phyloP scores from a whole-genome alignment of 352 stramenopile genomes.

The Phytophthora palmivora region DNA sequence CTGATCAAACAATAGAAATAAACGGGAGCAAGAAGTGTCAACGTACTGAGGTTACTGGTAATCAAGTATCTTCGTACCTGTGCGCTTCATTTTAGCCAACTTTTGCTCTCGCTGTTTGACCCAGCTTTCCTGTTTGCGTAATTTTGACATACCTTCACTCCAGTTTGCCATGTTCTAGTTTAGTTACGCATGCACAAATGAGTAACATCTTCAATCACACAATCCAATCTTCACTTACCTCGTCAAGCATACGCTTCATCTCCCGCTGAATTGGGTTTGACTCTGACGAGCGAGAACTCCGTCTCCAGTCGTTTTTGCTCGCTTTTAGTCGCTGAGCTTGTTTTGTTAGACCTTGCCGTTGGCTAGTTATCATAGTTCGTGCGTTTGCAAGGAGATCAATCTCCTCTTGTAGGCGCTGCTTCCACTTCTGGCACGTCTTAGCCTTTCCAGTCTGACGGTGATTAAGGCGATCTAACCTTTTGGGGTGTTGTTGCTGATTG shows the following conservation, averaged over 20 bases:
- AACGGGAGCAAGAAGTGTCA: neutral
- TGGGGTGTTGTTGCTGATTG: slow-evolving; percentile 13
- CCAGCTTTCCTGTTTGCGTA: slow-evolving; percentile 60
- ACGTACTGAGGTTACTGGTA: neutral
- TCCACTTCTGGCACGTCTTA: slow-evolving; percentile 50
- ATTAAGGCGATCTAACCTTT: slow-evolving; percentile 1
- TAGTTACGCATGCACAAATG: neutral
- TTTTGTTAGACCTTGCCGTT: slow-evolving; percentile 58
- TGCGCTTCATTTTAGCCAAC: slow-evolving; percentile 44
- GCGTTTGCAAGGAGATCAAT: slow-evolving; percentile 55
- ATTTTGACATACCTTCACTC: slow-evolving; percentile 55
- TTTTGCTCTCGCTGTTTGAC: slow-evolving; percentile 57
- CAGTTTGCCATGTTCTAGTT: slow-evolving; percentile 48
- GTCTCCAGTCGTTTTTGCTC: slow-evolving; percentile 62
- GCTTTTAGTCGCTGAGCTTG: slow-evolving; percentile 61
- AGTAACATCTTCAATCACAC: neutral
- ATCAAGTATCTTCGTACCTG: slow-evolving; percentile 9
- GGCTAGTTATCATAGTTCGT: slow-evolving; percentile 43
- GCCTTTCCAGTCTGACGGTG: slow-evolving; percentile 9
- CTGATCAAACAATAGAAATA: slow-evolving; percentile 3
- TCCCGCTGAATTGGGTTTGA: slow-evolving; percentile 53
- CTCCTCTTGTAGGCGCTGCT: slow-evolving; percentile 55
- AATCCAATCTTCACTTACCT: slow-evolving; percentile 28
- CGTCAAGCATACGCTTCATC: slow-evolving; percentile 72
- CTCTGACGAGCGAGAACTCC: slow-evolving; percentile 28